Evolutionary conservation across 2,329 filamentous ascomycete species (phyloP), one percentile per base, ranked within the genome.

Genomic region (Trichothecium roseum): DNA sequence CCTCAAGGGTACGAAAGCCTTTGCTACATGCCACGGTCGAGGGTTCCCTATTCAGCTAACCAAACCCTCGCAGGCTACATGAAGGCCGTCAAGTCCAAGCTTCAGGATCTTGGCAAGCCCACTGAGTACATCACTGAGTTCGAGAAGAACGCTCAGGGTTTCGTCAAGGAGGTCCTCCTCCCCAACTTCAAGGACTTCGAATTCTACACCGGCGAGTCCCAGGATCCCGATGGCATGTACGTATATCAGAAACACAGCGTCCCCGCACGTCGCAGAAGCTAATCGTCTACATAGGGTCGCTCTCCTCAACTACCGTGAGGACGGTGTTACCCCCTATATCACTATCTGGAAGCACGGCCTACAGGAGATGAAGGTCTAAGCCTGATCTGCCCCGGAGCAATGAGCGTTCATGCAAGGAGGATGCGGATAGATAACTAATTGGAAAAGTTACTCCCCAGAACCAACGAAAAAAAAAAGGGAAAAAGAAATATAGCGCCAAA

Each of bases 251-350:
- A 12, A 18, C 4, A 6, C 20, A 6, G 10, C 20, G 10, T 24
- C 20, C 6, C 10, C 10, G 6, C 20, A 24, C 18, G 18, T n/a
- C 20, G 2, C 20, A 34, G 16, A 24, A 33, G 39, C 42, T 45
- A 24, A 41, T 37, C 5, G 29, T 29, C n/a, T 3, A 34, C 18
- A 8, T 44, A 88, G 84, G 78, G 72, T 94, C 52, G 72, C 88
- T 47, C 84, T 95, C 49, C 82, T 95, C 59, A 93, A 95, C 76
- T 98, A 94, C 78, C 89, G 91, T 53, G 88, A 94, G 62, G 91
- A 96, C 53, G 91, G 91, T 62, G 63, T 81, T 49, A 96, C 89
- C 37, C 91, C 91, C 41, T 98, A 74, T 59, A 72, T 94, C 53
- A 83, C 78, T 48, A 68, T 93, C 69, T 96, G 88, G 89, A 95